Evolutionary conservation across 2,329 filamentous ascomycete species (phyloP).

Genomic region (Hortaea werneckii): DNA sequence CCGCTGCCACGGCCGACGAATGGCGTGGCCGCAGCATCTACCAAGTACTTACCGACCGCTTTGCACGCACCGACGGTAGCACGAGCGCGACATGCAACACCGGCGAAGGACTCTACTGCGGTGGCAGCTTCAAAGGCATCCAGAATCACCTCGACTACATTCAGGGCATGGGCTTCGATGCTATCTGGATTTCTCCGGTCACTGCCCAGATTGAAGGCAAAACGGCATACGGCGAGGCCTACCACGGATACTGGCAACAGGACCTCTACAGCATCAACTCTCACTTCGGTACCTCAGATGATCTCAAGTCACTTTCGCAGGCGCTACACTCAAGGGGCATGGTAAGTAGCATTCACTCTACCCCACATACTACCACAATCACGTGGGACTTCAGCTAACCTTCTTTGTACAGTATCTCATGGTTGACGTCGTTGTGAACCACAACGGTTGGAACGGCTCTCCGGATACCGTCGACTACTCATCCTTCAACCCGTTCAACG

Average conservation of each 20-base stretch:
- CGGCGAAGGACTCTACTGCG: slow-evolving; percentile 41
- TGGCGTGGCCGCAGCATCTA: slow-evolving; percentile 33
- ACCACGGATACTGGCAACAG: slow-evolving; percentile 48
- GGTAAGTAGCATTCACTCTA: too few relatives aligned
- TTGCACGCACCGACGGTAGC: slow-evolving; percentile 30
- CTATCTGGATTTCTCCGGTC: slow-evolving; percentile 46
- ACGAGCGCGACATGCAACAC: slow-evolving; percentile 30
- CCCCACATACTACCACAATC: too few relatives aligned
- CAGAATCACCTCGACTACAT: slow-evolving; percentile 53
- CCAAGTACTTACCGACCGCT: slow-evolving; percentile 34
- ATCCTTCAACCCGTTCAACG: slow-evolving; percentile 44
- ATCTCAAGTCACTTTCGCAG: slow-evolving; percentile 25
- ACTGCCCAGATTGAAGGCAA: slow-evolving; percentile 33
- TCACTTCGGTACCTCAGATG: slow-evolving; percentile 27
- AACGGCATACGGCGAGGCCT: slow-evolving; percentile 31
- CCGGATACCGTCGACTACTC: slow-evolving; percentile 43
- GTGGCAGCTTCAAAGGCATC: slow-evolving; percentile 51
- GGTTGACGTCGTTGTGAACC: slow-evolving; percentile 51
- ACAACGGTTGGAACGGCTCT: slow-evolving; percentile 42
- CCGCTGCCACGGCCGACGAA: slow-evolving; percentile 20
- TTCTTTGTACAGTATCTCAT: slow-evolving; percentile 38
- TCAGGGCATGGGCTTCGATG: slow-evolving; percentile 34
- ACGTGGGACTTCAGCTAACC: too few relatives aligned
- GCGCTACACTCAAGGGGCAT: slow-evolving; percentile 28
- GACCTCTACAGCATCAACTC: slow-evolving; percentile 35